phyloP scores from a whole-genome alignment of 441 rosid genomes.

The Arabidopsis hybrid region DNA sequence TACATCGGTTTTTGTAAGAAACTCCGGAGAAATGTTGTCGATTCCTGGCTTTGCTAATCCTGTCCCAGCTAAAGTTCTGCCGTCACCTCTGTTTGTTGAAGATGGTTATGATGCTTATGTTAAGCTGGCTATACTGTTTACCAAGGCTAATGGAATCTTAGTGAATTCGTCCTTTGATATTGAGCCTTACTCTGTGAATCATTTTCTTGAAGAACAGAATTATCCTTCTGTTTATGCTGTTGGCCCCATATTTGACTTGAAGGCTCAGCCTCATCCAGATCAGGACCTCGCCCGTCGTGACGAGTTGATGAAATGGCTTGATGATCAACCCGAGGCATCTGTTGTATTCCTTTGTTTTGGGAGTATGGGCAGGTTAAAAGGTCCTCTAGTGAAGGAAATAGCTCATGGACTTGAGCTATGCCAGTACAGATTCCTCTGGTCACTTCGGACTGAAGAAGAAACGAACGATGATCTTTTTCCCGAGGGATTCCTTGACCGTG shows the following conservation, averaged over 20 bases:
- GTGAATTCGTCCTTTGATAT: constrained; percentile 52
- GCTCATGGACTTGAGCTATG: constrained; percentile 54
- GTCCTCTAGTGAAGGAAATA: constrained; percentile 49
- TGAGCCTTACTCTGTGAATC: constrained; percentile 49
- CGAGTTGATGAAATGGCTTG: constrained; percentile 50
- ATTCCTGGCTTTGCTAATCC: constrained; percentile 52
- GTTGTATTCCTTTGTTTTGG: constrained; percentile 57
- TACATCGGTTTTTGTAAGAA: constrained; percentile 18
- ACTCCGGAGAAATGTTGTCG: constrained; percentile 40
- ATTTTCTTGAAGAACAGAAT: constrained; percentile 26
- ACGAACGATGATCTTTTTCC: constrained; percentile 45
- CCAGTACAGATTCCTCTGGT: constrained; percentile 56
- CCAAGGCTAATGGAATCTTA: constrained; percentile 50
- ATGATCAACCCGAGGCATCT: constrained; percentile 46
- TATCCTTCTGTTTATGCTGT: constrained; percentile 52
- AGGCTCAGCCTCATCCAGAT: constrained; percentile 53
- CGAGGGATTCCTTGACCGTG: constrained; percentile 52
- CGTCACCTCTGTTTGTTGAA: constrained; percentile 37
- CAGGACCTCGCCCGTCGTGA: constrained; percentile 42
- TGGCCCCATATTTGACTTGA: constrained; percentile 59
- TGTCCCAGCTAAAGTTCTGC: constrained; percentile 50
- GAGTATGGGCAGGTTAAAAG: constrained; percentile 47
- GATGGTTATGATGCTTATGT: constrained; percentile 42
- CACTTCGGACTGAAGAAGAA: constrained; percentile 34
- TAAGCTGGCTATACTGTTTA: constrained; percentile 48